Percentiles rank a stretch among this genome's conserved stretches.
Evolutionary conservation across 164 flowering plant genomes (phyloP).

Genomic region (Euptelea pleiosperma): DNA sequence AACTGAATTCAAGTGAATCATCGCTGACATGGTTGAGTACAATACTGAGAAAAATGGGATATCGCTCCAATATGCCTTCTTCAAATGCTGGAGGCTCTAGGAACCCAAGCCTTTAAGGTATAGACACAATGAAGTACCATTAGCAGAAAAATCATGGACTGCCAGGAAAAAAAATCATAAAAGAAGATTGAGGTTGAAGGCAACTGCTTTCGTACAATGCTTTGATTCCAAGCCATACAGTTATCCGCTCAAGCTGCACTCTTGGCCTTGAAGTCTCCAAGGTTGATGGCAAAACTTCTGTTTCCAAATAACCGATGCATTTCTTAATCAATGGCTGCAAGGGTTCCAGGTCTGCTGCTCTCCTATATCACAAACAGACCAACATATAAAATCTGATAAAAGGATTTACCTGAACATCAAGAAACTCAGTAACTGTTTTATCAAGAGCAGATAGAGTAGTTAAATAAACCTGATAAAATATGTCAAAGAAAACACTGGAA

Average conservation of each 20-base stretch:
- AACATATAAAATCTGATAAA: background rate
- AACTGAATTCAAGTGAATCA: slow-evolving; percentile 77
- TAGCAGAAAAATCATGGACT: slow-evolving; percentile 11
- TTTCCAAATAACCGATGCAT: slow-evolving; percentile 58
- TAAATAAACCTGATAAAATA: background rate
- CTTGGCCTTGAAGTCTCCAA: slow-evolving; percentile 65
- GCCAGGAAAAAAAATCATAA: background rate
- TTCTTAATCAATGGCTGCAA: slow-evolving; percentile 86
- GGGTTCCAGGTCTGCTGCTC: slow-evolving; percentile 74
- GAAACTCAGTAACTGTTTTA: background rate
- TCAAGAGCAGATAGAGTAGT: background rate
- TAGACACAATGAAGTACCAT: slow-evolving; percentile 14
- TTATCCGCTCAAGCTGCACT: slow-evolving; percentile 63
- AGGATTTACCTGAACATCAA: background rate
- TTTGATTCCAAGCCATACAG: slow-evolving; percentile 92
- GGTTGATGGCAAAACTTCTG: slow-evolving; percentile 52
- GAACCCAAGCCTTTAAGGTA: slow-evolving; percentile 68
- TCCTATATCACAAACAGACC: slow-evolving; percentile 33
- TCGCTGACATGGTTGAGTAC: slow-evolving; percentile 90
- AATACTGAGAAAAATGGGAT: slow-evolving; percentile 79
- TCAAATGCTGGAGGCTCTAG: slow-evolving; percentile 87
- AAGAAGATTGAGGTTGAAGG: slow-evolving; percentile 11
- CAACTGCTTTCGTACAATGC: slow-evolving; percentile 54
- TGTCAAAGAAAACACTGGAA: background rate
- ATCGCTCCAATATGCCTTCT: slow-evolving; percentile 87